These are phyloP conservation scores for Raffaelea deltoideospora DNA, from an alignment of 2,329 filamentous ascomycete genomes.

Conservation along the genomic window DNA sequence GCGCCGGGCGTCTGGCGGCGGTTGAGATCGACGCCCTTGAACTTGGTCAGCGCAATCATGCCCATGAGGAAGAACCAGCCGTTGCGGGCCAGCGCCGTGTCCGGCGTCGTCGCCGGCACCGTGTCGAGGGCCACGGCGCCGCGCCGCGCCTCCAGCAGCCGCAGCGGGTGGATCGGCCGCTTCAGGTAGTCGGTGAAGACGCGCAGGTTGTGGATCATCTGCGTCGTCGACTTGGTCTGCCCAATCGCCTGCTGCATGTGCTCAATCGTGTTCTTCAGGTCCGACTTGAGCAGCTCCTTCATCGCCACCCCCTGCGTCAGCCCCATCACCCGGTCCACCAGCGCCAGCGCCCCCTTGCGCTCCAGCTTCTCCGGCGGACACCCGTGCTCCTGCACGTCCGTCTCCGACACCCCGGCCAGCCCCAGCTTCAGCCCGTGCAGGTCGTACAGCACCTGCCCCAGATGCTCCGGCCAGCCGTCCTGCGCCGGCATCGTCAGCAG, in stretches of 20 bases:
- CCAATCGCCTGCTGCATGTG: conserved; percentile 83
- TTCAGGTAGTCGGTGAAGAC: conserved; percentile 71
- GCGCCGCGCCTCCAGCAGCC: conserved; percentile 65
- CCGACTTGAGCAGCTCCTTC: conserved; percentile 82
- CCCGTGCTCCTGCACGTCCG: conserved; percentile 65
- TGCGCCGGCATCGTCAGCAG: conserved; percentile 61
- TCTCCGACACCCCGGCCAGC: conserved; percentile 36
- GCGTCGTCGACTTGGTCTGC: conserved; percentile 58
- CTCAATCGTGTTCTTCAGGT: conserved; percentile 80
- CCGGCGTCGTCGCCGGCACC: conserved; percentile 50
- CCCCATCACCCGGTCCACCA: conserved; percentile 70
- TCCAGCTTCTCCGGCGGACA: conserved; percentile 68
- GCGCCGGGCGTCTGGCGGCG: conserved; percentile 65
- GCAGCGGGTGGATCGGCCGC: conserved; percentile 66
- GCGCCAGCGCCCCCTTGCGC: conserved; percentile 60
- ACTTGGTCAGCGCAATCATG: conserved; percentile 77
- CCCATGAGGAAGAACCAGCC: conserved; percentile 91
- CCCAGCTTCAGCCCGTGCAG: conserved; percentile 68
- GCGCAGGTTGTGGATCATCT: conserved; percentile 75
- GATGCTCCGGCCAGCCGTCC: conserved; percentile 72
- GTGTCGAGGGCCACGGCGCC: conserved; percentile 64
- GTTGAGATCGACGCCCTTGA: conserved; percentile 51
- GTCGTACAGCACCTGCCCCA: conserved; percentile 74
- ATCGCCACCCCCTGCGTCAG: conserved; percentile 74
- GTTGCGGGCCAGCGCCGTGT: conserved; percentile 59